A percentile compares a stretch with the other conserved stretches of the same genome.
Conservation (phyloP, 2,329 filamentous ascomycete species). For the Pseudocercospora fuligena region DNA sequence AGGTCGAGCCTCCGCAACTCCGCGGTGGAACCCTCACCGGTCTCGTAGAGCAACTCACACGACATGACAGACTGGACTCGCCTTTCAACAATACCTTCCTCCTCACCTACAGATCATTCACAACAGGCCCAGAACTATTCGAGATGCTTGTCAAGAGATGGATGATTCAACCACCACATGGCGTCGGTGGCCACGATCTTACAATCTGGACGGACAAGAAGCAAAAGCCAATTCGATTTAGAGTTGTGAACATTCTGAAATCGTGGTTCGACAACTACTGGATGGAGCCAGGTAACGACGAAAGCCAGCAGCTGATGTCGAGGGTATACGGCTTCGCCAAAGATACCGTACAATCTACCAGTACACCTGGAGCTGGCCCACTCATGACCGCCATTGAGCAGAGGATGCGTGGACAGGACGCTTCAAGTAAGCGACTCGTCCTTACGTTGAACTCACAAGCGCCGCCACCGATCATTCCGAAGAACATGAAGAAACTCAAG, state of each 20-base stretch:
- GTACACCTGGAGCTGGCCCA: slow-evolving; percentile 84
- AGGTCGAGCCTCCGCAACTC: slow-evolving; percentile 73
- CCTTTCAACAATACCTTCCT: slow-evolving; percentile 98
- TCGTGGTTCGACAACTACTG: slow-evolving; percentile 98
- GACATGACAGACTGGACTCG: slow-evolving; percentile 93
- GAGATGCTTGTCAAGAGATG: slow-evolving; percentile 91
- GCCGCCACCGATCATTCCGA: slow-evolving; percentile 90
- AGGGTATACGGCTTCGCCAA: slow-evolving; percentile 89
- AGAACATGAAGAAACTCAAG: slow-evolving; percentile 99
- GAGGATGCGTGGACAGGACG: slow-evolving; percentile 84
- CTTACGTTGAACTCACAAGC: slow-evolving; percentile 77
- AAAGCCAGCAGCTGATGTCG: slow-evolving; percentile 81
- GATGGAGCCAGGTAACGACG: slow-evolving; percentile 92
- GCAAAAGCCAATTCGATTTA: slow-evolving; percentile 93
- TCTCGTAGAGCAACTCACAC: slow-evolving; percentile 90
- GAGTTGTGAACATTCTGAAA: slow-evolving; percentile 96
- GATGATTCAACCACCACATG: slow-evolving; percentile 87
- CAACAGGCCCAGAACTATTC: slow-evolving; percentile 85
- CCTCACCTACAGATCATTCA: slow-evolving; percentile 94
- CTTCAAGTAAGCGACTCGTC: slow-evolving; percentile 81
- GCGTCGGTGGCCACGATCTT: slow-evolving; percentile 74
- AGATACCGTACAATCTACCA: slow-evolving; percentile 89
- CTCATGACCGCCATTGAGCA: slow-evolving; percentile 88
- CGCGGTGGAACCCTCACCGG: slow-evolving; percentile 89
- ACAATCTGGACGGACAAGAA: slow-evolving; percentile 91